Base-by-base conservation (phyloP, 305 asterid species). In the Solanum hybrid region DNA sequence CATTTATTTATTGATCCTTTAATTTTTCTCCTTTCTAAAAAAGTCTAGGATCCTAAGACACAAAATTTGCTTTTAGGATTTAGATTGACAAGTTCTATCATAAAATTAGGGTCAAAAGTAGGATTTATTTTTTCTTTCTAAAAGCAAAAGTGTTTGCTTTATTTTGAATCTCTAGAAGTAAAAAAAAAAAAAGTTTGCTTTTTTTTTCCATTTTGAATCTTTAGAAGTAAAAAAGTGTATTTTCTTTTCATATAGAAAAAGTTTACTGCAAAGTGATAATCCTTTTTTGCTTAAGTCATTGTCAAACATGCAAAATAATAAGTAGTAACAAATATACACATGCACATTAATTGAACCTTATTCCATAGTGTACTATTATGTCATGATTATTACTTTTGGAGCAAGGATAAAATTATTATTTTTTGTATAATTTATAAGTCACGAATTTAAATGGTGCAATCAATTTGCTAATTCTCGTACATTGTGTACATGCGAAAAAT, bases 361-460 rank as follows among this genome's bases (percentile, higher is more conserved):
- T 79, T 36, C 85, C 61, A 34, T n/a, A 36, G 11, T 75, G 6
- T 79, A 36, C 22, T 36, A 79, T 79, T 36, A 36, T 36, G 51
- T 22, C 51, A 79, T 79, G 84, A 78, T 78, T 20, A 10, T 20
- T 4, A 32, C 11, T 10, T 10, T 32, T 7, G 24, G 2, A 73
- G 22, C 7, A 27, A 29, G 2, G 37, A 13, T 75, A 12, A 12
- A 75, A 0, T 6, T 29, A 0, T 24, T 10, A 1, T 24, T 70
- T 2, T 39, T 11, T 11, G 0, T 27, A 0, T 13, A 14, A 73
- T 29, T 29, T 29, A 75, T 75, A 75, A 4, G 22, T 29, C 3
- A 14, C 0, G 0, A 1, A 15, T 76, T 76, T 5, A 1, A 29
- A 1, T 7, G 0, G 0, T 15, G 0, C 0, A 31, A 76, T 29